phyloP scores from a whole-genome alignment of 805 yeast genomes.

The Yarrowia sp. region DNA sequence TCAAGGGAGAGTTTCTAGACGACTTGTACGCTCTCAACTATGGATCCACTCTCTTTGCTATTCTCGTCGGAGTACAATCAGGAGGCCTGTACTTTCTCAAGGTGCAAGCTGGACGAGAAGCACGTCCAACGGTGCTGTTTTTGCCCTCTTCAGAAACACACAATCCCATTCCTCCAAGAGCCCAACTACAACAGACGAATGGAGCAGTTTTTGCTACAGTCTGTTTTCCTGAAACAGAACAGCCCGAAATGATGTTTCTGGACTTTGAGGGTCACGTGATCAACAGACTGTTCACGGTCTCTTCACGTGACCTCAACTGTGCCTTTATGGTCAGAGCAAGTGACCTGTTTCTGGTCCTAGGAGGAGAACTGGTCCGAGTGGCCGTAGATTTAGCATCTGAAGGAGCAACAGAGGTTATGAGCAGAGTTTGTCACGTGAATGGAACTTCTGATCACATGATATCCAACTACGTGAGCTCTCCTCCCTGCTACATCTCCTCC shows the following conservation, averaged over 20 bases:
- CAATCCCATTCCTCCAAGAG: conserved; percentile 12
- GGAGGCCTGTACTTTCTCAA: background rate
- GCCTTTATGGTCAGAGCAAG: background rate
- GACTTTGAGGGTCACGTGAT: background rate
- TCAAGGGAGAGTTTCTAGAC: background rate
- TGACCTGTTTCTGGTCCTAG: background rate
- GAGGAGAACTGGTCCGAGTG: background rate
- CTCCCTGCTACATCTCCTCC: background rate
- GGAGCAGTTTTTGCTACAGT: conserved; percentile 5
- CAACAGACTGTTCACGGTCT: background rate
- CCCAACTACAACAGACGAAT: background rate
- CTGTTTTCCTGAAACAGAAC: background rate
- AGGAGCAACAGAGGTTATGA: background rate
- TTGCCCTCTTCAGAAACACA: background rate
- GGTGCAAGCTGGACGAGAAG: background rate
- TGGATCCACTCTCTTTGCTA: background rate
- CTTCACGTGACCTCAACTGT: conserved; percentile 3
- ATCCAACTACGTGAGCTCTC: background rate
- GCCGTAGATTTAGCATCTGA: background rate
- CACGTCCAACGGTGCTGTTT: background rate
- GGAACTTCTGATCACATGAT: background rate
- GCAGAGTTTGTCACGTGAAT: background rate
- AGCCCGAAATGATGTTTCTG: background rate
- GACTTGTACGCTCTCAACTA: background rate
- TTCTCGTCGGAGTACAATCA: background rate